Conservation (phyloP, 345 rosid species). For the Acer saccharum region DNA sequence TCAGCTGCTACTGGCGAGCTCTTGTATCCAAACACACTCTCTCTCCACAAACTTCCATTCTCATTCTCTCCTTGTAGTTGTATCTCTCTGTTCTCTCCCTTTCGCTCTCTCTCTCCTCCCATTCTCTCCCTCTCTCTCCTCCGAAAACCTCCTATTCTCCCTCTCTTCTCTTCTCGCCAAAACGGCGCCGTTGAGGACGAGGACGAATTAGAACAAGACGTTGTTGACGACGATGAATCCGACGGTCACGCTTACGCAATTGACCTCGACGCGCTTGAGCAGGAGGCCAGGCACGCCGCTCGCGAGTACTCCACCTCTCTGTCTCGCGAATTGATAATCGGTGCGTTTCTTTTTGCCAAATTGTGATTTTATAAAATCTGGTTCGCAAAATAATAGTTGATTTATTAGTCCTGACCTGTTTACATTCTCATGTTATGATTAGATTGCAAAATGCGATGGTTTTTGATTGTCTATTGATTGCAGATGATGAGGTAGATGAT, state of each 20-base stretch:
- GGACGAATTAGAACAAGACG: slow-evolving; percentile 18
- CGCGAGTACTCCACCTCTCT: slow-evolving; percentile 58
- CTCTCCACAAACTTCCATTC: slow-evolving; percentile 6
- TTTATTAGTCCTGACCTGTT: too few relatives aligned
- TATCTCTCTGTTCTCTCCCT: slow-evolving; percentile 3
- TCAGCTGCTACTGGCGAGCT: not conserved
- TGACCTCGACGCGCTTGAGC: slow-evolving; percentile 65
- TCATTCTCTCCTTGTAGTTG: slow-evolving; percentile 1
- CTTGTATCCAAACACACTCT: not conserved
- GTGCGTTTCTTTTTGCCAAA: slow-evolving; percentile 28
- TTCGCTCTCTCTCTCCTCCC: slow-evolving; percentile 20
- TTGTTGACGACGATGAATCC: slow-evolving; percentile 19
- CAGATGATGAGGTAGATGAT: slow-evolving; percentile 63
- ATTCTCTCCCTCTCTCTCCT: slow-evolving; percentile 29
- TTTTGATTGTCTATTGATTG: slow-evolving; percentile 8
- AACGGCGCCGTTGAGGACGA: slow-evolving; percentile 15
- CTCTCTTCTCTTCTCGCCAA: slow-evolving; percentile 30
- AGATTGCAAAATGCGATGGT: too few relatives aligned
- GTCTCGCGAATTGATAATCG: slow-evolving; percentile 61
- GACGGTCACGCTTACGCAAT: slow-evolving; percentile 32
- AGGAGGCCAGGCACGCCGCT: slow-evolving; percentile 69
- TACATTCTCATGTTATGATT: too few relatives aligned
- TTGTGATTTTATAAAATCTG: too few relatives aligned
- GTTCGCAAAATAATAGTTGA: too few relatives aligned
- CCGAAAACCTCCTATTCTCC: slow-evolving; percentile 24